Base-by-base conservation (phyloP, 139 green algal genomes). In the Chlamydomonas urium region DNA sequence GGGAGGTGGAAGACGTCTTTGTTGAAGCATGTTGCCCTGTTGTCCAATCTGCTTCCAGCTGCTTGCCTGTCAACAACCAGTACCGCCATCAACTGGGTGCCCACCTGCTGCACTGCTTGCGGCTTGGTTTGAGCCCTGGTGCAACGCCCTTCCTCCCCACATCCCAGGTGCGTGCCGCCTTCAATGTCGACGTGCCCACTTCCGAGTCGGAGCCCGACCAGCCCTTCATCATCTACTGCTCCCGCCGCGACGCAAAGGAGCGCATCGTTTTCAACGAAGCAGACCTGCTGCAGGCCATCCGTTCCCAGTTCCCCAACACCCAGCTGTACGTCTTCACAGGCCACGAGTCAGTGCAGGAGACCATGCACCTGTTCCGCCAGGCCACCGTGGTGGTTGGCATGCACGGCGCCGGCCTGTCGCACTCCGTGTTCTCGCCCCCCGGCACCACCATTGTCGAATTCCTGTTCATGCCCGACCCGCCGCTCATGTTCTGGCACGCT, bases 401-500 rank as follows among this genome's bases (percentile, higher is more conserved):
- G 53, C 53, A 63, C n/a, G 53, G 53, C 24, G 53, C 53, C 5
- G 19, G 53, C 24, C 53, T 63, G 6, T 63, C 53, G n/a, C 53
- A 63, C 53, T 14, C n/a, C 24, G 53, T 63, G 24, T 63, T 63
- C 21, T 28, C 24, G 10, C 10, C 19, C 53, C 53, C 53, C n/a
- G 53, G 24, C 21, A 31, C 53, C 10, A 17, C n/a, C 6, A 17
- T 63, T 6, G 24, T 63, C 10, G 53, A 63, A 17, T 31, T 63
- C 21, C 53, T 63, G 10, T 63, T 63, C 53, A 28, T 63, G 21
- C 10, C 23, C 53, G 21, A 63, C 53, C 53, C 53, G 24, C 53
- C 53, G 24, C 23, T 63, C 24, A 63, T 63, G 53, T 63, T 63
- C 24, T 63, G 53, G 53, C 53, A 63, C n/a, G 53, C 53, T 6